Evolutionary conservation across 1,284 basidiomycete species (phyloP).

Genomic region (Fereydounia khargensis): DNA sequence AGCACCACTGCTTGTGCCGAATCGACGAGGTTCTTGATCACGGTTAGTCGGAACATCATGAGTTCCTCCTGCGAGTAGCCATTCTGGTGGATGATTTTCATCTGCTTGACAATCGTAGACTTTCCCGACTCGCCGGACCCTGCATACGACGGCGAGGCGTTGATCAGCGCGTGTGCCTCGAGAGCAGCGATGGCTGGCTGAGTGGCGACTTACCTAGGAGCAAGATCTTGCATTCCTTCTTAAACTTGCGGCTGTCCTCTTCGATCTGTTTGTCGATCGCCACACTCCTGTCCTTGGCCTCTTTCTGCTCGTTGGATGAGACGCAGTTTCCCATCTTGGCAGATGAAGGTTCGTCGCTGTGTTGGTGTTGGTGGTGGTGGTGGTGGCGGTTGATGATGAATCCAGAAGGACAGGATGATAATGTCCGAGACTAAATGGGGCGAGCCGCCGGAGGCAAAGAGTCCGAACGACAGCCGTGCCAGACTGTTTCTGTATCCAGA

Average conservation of each 20-base stretch:
- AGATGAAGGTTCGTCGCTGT: neutral
- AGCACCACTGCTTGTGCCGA: conserved; percentile 83
- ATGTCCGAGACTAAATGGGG: too few relatives aligned
- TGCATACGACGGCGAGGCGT: neutral
- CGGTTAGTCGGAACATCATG: conserved; percentile 72
- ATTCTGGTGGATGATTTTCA: conserved; percentile 98
- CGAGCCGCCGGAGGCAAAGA: too few relatives aligned
- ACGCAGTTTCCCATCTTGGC: conserved; percentile 45
- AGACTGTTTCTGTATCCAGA: too few relatives aligned
- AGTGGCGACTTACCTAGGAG: conserved; percentile 69
- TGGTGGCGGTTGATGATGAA: neutral
- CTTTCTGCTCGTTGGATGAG: conserved; percentile 46
- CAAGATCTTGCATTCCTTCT: conserved; percentile 91
- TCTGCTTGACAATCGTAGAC: conserved; percentile 95
- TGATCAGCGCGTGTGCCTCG: neutral
- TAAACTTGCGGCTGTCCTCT: conserved; percentile 66
- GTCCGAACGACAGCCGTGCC: too few relatives aligned
- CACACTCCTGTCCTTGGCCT: conserved; percentile 53
- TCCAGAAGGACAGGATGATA: too few relatives aligned
- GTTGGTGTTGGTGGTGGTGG: neutral
- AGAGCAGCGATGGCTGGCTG: neutral
- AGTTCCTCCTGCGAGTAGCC: conserved; percentile 83
- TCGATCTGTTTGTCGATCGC: conserved; percentile 64
- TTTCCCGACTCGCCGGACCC: conserved; percentile 83
- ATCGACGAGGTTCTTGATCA: conserved; percentile 60